Conservation (phyloP, 225 moss, liverwort and hornwort genomes). For the Polytrichum commune region DNA sequence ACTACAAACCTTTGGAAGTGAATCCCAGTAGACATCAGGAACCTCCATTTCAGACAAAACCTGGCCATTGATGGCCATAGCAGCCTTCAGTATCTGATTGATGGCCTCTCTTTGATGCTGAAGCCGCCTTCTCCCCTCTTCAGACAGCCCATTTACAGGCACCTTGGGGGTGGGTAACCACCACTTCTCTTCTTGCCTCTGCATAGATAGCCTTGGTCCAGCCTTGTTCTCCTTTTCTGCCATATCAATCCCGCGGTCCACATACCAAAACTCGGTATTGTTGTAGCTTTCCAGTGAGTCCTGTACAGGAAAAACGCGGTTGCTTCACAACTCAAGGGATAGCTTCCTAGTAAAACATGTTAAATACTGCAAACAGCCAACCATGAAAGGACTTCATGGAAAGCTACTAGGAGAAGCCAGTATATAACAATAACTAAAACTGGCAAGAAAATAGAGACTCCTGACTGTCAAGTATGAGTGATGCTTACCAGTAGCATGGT, state of each 20-base stretch:
- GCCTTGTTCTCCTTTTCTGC: conserved; percentile 59
- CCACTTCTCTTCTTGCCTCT: conserved; percentile 98
- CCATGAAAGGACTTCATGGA: too few relatives aligned
- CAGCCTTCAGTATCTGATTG: conserved; percentile 85
- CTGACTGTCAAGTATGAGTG: background rate
- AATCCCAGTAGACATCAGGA: conserved; percentile 85
- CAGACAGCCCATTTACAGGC: conserved; percentile 78
- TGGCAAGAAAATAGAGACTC: too few relatives aligned
- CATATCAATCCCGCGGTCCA: conserved; percentile 83
- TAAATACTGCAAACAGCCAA: too few relatives aligned
- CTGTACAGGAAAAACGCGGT: conserved; percentile 25
- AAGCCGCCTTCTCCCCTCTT: conserved; percentile 69
- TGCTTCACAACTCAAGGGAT: background rate
- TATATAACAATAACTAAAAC: too few relatives aligned
- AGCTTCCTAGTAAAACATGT: background rate
- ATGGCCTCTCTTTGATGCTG: conserved; percentile 77
- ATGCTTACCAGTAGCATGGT: conserved; percentile 74
- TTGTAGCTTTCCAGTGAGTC: conserved; percentile 68
- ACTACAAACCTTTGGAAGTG: conserved; percentile 77
- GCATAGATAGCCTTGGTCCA: conserved; percentile 62
- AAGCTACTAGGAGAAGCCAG: too few relatives aligned
- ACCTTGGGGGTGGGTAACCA: conserved; percentile 96
- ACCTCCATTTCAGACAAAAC: conserved; percentile 88
- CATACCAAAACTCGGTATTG: conserved; percentile 94
- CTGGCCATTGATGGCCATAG: conserved; percentile 88